phyloP scores from a whole-genome alignment of 257 asterid genomes.

The Primulina tabacum region DNA sequence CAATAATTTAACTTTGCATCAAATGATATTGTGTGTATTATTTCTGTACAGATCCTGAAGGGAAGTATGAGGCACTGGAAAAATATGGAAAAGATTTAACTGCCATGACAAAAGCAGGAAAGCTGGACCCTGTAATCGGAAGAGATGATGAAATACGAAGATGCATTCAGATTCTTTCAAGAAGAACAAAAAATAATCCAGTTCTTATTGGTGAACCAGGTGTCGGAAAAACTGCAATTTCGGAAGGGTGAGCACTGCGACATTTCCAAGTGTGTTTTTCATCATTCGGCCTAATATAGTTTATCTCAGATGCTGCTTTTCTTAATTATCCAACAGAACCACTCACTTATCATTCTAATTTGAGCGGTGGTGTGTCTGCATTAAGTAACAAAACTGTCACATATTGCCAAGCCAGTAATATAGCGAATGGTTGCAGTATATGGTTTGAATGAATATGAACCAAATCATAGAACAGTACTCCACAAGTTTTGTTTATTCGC shows the following conservation, averaged over 20 bases:
- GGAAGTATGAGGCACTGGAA: conserved; percentile 84
- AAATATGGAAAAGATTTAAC: conserved; percentile 97
- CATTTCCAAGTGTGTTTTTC: conserved; percentile 4
- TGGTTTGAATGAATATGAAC: not conserved
- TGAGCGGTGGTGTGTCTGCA: not conserved
- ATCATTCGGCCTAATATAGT: not conserved
- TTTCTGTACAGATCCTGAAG: conserved; percentile 73
- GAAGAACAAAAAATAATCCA: conserved; percentile 97
- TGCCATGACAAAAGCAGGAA: conserved; percentile 94
- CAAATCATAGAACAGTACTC: not conserved
- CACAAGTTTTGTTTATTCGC: not conserved
- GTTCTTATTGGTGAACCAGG: conserved; percentile 97
- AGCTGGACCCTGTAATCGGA: conserved; percentile 97
- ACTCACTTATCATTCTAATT: not conserved
- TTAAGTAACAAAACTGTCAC: conserved; percentile 8
- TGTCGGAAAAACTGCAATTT: conserved; percentile 94
- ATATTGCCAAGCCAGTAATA: conserved; percentile 4
- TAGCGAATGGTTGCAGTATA: not conserved
- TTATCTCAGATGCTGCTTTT: not conserved
- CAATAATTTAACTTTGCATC: not conserved
- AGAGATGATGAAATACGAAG: conserved; percentile 96
- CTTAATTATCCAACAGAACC: conserved; percentile 13
- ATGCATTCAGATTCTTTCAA: conserved; percentile 93
- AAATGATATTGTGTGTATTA: not conserved
- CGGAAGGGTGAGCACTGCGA: conserved; percentile 73